Conservation (phyloP, 768 basidiomycete species). For the Amanita molliuscula region DNA sequence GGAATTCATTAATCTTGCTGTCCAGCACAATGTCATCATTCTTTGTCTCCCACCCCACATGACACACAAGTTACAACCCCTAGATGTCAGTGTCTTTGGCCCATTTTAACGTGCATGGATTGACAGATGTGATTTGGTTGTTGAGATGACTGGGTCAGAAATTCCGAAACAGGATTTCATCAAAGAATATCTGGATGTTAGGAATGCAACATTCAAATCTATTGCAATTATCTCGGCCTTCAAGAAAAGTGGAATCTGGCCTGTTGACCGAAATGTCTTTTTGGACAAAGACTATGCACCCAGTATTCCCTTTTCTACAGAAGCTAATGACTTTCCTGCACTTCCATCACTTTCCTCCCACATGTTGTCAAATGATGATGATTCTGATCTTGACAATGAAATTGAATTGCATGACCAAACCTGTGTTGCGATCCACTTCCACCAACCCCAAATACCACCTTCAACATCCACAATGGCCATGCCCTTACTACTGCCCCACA, state of each 20-base stretch:
- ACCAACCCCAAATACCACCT: too few relatives aligned
- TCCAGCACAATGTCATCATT: slow-evolving; percentile 6
- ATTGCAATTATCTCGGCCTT: slow-evolving; percentile 2
- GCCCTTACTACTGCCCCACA: too few relatives aligned
- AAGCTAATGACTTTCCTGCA: too few relatives aligned
- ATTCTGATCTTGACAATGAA: too few relatives aligned
- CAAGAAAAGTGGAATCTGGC: not conserved
- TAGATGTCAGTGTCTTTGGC: slow-evolving; percentile 33
- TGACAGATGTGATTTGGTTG: too few relatives aligned
- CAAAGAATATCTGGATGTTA: not conserved
- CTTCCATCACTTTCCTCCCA: too few relatives aligned
- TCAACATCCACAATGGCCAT: too few relatives aligned
- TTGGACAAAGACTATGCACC: not conserved
- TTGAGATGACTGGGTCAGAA: slow-evolving; percentile 14
- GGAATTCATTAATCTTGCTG: not conserved
- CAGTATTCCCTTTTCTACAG: too few relatives aligned
- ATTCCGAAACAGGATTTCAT: not conserved
- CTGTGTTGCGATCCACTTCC: too few relatives aligned
- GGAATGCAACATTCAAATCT: slow-evolving; percentile 10
- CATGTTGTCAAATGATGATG: too few relatives aligned
- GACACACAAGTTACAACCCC: slow-evolving; percentile 33
- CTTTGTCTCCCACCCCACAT: slow-evolving; percentile 29
- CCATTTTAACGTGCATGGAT: slow-evolving; percentile 5
- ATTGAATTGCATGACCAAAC: too few relatives aligned
- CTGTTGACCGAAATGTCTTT: not conserved